phyloP scores from a whole-genome alignment of 768 basidiomycete species.

The Kwoniella pini region DNA sequence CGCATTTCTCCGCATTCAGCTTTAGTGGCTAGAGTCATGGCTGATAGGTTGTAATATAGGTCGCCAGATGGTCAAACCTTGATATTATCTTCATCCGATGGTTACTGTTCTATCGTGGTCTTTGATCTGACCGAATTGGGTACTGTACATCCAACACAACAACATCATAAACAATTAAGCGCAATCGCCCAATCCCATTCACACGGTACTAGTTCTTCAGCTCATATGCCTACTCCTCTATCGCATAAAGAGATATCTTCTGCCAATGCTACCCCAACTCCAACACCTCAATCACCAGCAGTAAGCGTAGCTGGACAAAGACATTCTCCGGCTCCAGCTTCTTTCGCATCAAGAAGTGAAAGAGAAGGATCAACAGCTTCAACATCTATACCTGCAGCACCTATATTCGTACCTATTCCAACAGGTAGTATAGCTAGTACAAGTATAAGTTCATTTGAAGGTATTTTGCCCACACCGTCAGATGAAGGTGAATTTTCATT shows the following conservation, averaged over 20 bases:
- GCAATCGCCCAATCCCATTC: slow-evolving; percentile 85
- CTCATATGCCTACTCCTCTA: slow-evolving; percentile 1
- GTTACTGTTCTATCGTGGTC: slow-evolving; percentile 87
- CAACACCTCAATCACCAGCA: slow-evolving; percentile 43
- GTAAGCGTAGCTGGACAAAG: slow-evolving; percentile 25
- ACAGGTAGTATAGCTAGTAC: slow-evolving; percentile 22
- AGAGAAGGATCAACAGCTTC: slow-evolving; percentile 44
- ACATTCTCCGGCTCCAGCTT: slow-evolving; percentile 34
- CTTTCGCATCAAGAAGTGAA: slow-evolving; percentile 32
- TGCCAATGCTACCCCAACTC: slow-evolving; percentile 29
- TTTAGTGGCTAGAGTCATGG: neutral
- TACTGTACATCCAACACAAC: slow-evolving; percentile 82
- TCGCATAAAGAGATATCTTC: slow-evolving; percentile 20
- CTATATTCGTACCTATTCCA: neutral
- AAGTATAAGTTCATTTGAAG: slow-evolving; percentile 27
- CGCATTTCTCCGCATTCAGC: neutral
- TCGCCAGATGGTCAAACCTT: slow-evolving; percentile 93
- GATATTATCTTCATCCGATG: slow-evolving; percentile 87
- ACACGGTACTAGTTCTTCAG: slow-evolving; percentile 56
- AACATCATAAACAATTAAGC: slow-evolving; percentile 84
- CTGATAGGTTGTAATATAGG: slow-evolving; percentile 59
- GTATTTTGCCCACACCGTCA: slow-evolving; percentile 35
- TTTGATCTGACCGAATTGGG: slow-evolving; percentile 83
- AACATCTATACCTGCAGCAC: slow-evolving; percentile 9
- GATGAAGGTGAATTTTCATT: slow-evolving; percentile 30